Evolutionary conservation across 495 filamentous ascomycete species (phyloP).

Genomic region (Pseudomonodictys pantanalensis): DNA sequence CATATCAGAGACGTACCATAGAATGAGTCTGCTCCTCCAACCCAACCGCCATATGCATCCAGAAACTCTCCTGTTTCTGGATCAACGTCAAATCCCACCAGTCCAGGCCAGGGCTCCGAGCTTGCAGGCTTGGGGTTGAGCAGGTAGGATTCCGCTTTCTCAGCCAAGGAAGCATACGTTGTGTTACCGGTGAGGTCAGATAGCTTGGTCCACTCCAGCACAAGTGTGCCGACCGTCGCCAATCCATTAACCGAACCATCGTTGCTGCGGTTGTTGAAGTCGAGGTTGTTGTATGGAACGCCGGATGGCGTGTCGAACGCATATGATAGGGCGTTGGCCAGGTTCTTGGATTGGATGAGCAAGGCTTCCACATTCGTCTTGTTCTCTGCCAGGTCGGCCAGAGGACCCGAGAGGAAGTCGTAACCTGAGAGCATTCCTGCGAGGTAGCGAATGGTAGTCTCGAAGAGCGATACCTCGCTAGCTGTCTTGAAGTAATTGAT

Average conservation of each 20-base stretch:
- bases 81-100: constrained; percentile 68
- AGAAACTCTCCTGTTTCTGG: constrained; percentile 63
- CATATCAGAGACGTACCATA: no score
- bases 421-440: constrained; percentile 78
- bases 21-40: constrained; percentile 75
- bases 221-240: constrained; percentile 43
- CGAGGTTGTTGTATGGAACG: constrained; percentile 70
- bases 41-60: constrained; percentile 71
- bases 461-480: constrained; percentile 69
- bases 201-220: constrained; percentile 82
- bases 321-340: constrained; percentile 71
- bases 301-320: constrained; percentile 76
- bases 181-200: constrained; percentile 69
- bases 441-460: constrained; percentile 87
- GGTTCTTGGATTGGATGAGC: constrained; percentile 62
- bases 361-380: constrained; percentile 52
- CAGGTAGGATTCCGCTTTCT: constrained; percentile 70
- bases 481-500: constrained; percentile 66
- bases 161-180: constrained; percentile 63
- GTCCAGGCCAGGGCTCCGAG: constrained; percentile 72
- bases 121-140: constrained; percentile 60
- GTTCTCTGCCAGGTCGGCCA: constrained; percentile 48
- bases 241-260: constrained; percentile 34
- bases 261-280: constrained; percentile 48
- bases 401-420: constrained; percentile 72